Percentiles rank a stretch among this genome's conserved stretches.
phyloP scores from a whole-genome alignment of 129 eudicot species.

The Lactuca saligna region DNA sequence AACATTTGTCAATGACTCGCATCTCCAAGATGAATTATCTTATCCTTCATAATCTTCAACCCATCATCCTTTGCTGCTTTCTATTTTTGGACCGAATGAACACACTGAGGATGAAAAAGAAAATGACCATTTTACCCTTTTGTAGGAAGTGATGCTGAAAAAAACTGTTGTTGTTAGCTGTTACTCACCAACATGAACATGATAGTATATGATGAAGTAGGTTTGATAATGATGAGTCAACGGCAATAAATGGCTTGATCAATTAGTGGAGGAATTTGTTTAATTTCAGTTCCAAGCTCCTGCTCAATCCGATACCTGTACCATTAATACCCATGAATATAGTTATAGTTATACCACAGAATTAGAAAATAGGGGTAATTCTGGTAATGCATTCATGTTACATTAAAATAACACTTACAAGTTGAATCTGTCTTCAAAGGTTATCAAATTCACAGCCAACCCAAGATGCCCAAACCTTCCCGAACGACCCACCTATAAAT shows the following conservation, averaged over 20 bases:
- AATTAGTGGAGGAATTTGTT: slow-evolving; percentile 66
- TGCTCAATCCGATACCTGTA: slow-evolving; percentile 76
- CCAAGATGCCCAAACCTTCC: slow-evolving; percentile 78
- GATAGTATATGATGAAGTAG: too few relatives aligned
- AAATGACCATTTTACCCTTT: background rate
- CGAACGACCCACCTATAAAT: slow-evolving; percentile 64
- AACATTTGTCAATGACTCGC: background rate
- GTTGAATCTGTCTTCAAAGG: slow-evolving; percentile 68
- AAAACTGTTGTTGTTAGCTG: too few relatives aligned
- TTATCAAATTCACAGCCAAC: slow-evolving; percentile 64
- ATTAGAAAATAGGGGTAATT: too few relatives aligned
- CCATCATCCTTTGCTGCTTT: too few relatives aligned
- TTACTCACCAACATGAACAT: too few relatives aligned
- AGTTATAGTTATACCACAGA: too few relatives aligned
- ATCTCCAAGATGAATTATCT: too few relatives aligned
- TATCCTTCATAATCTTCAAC: too few relatives aligned
- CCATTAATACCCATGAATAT: slow-evolving; percentile 2
- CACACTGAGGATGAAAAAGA: too few relatives aligned
- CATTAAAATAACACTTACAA: slow-evolving; percentile 38
- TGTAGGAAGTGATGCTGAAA: background rate
- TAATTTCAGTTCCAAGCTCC: slow-evolving; percentile 76
- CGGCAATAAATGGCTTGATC: slow-evolving; percentile 71
- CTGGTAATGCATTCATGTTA: background rate
- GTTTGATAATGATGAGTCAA: too few relatives aligned
- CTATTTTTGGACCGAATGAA: too few relatives aligned